These are phyloP conservation scores for Lumnitzera racemosa DNA, from an alignment of 345 rosid genomes.

Conservation along the genomic window DNA sequence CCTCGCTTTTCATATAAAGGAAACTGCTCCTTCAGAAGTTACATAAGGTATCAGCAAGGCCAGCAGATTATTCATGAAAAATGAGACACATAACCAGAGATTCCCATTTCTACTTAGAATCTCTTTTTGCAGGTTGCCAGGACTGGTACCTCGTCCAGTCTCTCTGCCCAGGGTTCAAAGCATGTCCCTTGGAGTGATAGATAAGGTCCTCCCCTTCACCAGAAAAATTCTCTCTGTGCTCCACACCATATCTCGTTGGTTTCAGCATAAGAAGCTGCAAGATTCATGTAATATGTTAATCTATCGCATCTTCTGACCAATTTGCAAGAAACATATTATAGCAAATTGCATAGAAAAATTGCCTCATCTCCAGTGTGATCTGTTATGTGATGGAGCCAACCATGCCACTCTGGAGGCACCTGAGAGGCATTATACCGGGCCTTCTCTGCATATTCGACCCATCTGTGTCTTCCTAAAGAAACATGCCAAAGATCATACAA, in stretches of 20 bases:
- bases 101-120: conserved; percentile 11
- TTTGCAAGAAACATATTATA: not conserved
- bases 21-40: too few relatives aligned
- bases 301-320: not conserved
- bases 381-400: conserved; percentile 90
- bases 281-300: not conserved
- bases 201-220: conserved; percentile 79
- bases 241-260: conserved; percentile 84
- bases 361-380: conserved; percentile 98
- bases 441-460: conserved; percentile 92
- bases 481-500: conserved; percentile 1
- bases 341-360: conserved; percentile 7
- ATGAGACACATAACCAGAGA: too few relatives aligned
- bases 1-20: too few relatives aligned
- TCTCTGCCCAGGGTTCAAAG: conserved; percentile 86
- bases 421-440: conserved; percentile 89
- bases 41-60: too few relatives aligned
- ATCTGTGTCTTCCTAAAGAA: conserved; percentile 74
- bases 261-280: conserved; percentile 81
- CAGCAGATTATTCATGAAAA: too few relatives aligned
- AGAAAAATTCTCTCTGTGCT: conserved; percentile 84
- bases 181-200: conserved; percentile 93
- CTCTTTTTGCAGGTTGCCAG: conserved; percentile 69
- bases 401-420: conserved; percentile 99
- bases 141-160: conserved; percentile 93